Conservation (phyloP, 2,329 filamentous ascomycete species). For the Periconia sp. region DNA sequence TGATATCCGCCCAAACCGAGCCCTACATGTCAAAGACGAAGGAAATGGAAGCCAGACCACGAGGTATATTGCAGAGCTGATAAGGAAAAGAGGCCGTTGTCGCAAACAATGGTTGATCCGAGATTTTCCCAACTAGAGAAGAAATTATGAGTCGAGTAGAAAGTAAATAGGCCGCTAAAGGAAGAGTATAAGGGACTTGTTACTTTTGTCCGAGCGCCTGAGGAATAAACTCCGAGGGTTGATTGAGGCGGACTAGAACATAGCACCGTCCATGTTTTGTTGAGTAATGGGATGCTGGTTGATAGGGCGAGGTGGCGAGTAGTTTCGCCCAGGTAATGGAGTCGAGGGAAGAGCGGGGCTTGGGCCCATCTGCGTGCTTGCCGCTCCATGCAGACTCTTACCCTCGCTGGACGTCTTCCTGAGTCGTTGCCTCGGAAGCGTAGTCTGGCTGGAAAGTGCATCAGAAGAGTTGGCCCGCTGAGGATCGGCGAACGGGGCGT, state of each 20-base stretch:
- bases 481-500: conserved; percentile 37
- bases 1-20: too few species aligned
- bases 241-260: conserved; percentile 33
- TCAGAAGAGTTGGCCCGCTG: conserved; percentile 54
- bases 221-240: neutral
- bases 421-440: conserved; percentile 47
- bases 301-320: conserved; percentile 37
- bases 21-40: conserved; percentile 6
- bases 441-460: conserved; percentile 44
- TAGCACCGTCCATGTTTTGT: conserved; percentile 41
- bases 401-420: conserved; percentile 60
- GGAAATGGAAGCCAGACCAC: conserved; percentile 15
- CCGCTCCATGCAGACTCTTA: conserved; percentile 53
- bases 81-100: conserved; percentile 24
- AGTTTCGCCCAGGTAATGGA: conserved; percentile 31
- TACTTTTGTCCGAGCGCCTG: conserved; percentile 16
- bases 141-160: conserved; percentile 13
- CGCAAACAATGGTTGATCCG: too few species aligned
- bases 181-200: conserved; percentile 12
- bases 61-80: conserved; percentile 46
- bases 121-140: conserved; percentile 3
- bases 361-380: conserved; percentile 31
- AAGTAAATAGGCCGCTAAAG: conserved; percentile 10
- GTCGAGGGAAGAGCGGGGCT: conserved; percentile 37
- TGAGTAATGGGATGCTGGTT: conserved; percentile 26